Conservation (phyloP, 139 green algal genomes). For the Coelastrella sp. region DNA sequence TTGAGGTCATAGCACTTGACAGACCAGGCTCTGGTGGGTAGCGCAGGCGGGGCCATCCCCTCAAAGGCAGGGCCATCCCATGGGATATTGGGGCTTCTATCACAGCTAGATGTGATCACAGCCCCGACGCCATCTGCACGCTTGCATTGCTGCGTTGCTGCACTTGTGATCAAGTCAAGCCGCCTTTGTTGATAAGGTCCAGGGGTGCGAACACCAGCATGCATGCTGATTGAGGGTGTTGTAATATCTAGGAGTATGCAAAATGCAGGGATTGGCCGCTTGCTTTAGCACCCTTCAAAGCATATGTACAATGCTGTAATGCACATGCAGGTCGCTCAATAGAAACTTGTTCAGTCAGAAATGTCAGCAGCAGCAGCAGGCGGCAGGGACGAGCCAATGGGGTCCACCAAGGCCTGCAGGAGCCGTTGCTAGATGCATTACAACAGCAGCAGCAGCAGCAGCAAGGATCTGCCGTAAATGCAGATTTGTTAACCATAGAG, state of each 20-base stretch:
- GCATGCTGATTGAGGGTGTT: too few relatives aligned
- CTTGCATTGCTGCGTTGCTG: too few relatives aligned
- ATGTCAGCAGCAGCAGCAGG: conserved; percentile 9
- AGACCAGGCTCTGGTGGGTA: conserved; percentile 73
- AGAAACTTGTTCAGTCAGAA: not conserved
- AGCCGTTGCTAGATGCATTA: not conserved
- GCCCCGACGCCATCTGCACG: too few relatives aligned
- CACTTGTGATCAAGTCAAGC: too few relatives aligned
- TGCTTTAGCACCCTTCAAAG: too few relatives aligned
- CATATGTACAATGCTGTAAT: too few relatives aligned
- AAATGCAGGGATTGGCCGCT: too few relatives aligned
- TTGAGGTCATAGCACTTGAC: conserved; percentile 74
- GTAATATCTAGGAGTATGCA: too few relatives aligned
- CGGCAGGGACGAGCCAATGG: too few relatives aligned
- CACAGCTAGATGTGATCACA: too few relatives aligned
- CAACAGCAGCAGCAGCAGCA: conserved; percentile 2
- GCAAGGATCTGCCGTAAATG: not conserved
- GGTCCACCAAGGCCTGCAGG: not conserved
- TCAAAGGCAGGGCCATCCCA: not conserved
- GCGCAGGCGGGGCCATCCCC: not conserved
- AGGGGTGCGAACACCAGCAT: too few relatives aligned
- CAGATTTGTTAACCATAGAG: conserved; percentile 65
- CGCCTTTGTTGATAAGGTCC: too few relatives aligned
- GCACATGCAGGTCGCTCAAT: not conserved
- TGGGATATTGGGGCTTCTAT: not conserved